Base-by-base conservation (phyloP, 371 early-diverging fungal genomes). In the Basidiobolus meristosporus region DNA sequence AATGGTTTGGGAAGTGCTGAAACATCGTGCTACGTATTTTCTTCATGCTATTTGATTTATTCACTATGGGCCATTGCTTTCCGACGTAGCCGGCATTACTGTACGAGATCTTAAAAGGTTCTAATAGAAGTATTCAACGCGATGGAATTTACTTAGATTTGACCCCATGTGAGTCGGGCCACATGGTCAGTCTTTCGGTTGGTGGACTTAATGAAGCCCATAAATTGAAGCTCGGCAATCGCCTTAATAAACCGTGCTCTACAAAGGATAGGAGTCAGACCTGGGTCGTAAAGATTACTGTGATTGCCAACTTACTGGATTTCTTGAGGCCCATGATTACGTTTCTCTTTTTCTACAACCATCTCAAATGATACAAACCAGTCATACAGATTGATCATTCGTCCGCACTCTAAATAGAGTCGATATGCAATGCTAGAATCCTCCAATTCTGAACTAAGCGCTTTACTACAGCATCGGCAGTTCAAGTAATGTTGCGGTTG, bases 151-250 rank as follows among this genome's bases (percentile, higher is more conserved):
- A 14, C 14, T 34, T 34, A 34, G 4, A 14, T 30, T 28, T 12
- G 16, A 14, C 82, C 80, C 88, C 90, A 90, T 0, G 85, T 83
- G 47, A 90, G 57, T 39, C 85, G 66, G 50, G 70, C 43, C 3
- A 90, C 88, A 60, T 93, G 93, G 52, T 93, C 95, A 2, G 86
- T 83, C 59, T 93, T 93, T 29, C 84, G 56, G 39, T 66, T 72
- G 4, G 93, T 88, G 14, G 77, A 64, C 44, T 82, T 83, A 46
- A 91, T 79, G 41, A 90, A 84, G 2, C 93, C 93, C 42, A 93
- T 42, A 40, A 72, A 78, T 51, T 86, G 77, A 40, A 93, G 57
- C 48, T 91, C 88, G 26, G 79, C 79, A 6, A 86, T 71, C 0
- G 77, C 70, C 17, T 72, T 65, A 39, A 85, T 65, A 46, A 93